These are phyloP conservation scores for Aspergillus vadensis DNA, from an alignment of 2,329 filamentous ascomycete genomes.

Conservation along the genomic window DNA sequence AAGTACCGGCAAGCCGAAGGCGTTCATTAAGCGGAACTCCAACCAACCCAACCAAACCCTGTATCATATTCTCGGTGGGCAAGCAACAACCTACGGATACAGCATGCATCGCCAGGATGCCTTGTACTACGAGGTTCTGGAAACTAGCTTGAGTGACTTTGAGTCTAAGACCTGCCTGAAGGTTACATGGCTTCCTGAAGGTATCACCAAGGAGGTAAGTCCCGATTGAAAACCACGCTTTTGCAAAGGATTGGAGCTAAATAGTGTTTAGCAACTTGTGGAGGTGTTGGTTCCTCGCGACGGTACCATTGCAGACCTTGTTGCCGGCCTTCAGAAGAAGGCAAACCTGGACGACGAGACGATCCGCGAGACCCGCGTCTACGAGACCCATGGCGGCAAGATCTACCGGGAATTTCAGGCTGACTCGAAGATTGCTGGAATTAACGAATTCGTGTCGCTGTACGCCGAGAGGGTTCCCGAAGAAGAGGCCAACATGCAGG, in stretches of 20 bases:
- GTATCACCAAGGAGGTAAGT: constrained; percentile 82
- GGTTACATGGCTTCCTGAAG: constrained; percentile 82
- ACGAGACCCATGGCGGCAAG: constrained; percentile 79
- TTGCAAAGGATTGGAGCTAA: constrained; percentile 5
- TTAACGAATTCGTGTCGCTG: constrained; percentile 82
- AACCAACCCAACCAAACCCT: constrained; percentile 72
- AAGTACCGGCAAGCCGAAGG: constrained; percentile 74
- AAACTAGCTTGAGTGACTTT: constrained; percentile 89
- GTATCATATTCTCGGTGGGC: constrained; percentile 73
- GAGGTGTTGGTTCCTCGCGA: constrained; percentile 88
- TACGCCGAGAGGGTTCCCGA: constrained; percentile 80
- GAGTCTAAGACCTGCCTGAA: constrained; percentile 90
- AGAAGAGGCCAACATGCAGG: constrained; percentile 63
- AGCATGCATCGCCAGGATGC: constrained; percentile 71
- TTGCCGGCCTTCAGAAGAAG: constrained; percentile 77
- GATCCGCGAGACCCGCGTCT: constrained; percentile 72
- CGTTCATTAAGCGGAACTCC: constrained; percentile 72
- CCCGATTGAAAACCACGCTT: not conserved
- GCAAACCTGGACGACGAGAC: constrained; percentile 76
- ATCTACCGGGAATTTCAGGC: constrained; percentile 75
- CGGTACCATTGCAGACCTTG: constrained; percentile 75
- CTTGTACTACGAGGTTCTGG: constrained; percentile 88
- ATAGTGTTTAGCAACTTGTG: constrained; percentile 62
- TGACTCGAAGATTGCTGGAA: constrained; percentile 72
- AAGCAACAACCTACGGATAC: constrained; percentile 70